Evolutionary conservation across 148 eudicot genomes (phyloP).

Genomic region (Chenopodium album): DNA sequence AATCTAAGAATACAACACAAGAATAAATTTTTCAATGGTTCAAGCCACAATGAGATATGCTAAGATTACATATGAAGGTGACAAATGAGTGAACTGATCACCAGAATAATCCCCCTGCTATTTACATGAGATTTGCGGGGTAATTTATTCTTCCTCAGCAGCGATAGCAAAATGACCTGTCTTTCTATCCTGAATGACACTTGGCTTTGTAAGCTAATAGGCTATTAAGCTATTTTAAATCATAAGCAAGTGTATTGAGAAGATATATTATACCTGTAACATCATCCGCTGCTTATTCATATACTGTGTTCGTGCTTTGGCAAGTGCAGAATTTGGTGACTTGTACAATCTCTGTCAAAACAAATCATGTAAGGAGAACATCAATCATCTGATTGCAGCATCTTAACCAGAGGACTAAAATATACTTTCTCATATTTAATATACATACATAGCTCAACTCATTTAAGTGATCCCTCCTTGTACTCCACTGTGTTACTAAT

Average conservation of each 20-base stretch:
- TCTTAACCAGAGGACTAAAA: background rate
- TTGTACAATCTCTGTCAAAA: constrained; percentile 63
- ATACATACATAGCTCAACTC: background rate
- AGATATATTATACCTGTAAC: constrained; percentile 44
- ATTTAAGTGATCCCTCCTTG: background rate
- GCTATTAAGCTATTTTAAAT: background rate
- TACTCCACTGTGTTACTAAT: background rate
- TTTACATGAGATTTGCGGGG: background rate
- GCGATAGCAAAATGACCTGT: constrained; percentile 53
- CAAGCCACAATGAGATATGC: background rate
- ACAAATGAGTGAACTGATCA: background rate
- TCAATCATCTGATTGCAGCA: background rate
- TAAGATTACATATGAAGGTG: background rate
- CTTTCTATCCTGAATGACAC: constrained; percentile 47
- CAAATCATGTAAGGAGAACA: background rate
- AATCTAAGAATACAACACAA: background rate
- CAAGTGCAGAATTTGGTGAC: constrained; percentile 73
- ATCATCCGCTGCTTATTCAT: constrained; percentile 74
- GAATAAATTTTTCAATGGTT: background rate
- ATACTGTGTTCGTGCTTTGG: constrained; percentile 77
- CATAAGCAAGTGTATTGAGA: background rate
- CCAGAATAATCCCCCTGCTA: background rate
- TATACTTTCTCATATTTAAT: background rate
- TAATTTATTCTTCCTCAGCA: constrained; percentile 25
- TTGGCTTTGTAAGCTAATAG: background rate